These are phyloP conservation scores for Penicillium coprophilum DNA, from an alignment of 495 filamentous ascomycete species.

Conservation along the genomic window DNA sequence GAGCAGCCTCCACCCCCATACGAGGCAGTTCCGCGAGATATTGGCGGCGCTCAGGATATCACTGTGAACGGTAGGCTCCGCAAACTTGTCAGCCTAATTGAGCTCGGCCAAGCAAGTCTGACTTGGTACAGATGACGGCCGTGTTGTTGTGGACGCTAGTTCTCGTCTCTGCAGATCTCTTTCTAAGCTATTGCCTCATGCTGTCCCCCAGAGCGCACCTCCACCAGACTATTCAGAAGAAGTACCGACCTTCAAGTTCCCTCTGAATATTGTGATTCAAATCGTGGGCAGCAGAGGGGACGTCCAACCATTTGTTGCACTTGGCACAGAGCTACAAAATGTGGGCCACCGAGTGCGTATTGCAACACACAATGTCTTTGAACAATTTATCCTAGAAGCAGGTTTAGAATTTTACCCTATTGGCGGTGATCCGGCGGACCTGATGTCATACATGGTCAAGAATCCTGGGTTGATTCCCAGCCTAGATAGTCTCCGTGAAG, in stretches of 20 bases:
- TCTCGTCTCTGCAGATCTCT: not conserved
- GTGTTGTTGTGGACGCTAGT: not conserved
- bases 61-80: not conserved
- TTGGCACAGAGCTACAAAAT: constrained; percentile 41
- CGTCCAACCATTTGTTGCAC: constrained; percentile 48
- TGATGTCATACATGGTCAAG: constrained; percentile 2
- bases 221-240: not conserved
- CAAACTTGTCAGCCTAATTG: not conserved
- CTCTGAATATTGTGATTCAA: constrained; percentile 14
- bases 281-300: constrained; percentile 48
- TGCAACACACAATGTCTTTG: not conserved
- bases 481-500: not conserved
- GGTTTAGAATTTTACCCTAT: not conserved
- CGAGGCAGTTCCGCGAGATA: not conserved
- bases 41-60: not conserved
- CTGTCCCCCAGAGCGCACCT: not conserved
- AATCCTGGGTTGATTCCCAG: not conserved
- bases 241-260: not conserved
- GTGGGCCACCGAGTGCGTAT: constrained; percentile 41
- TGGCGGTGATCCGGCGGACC: not conserved
- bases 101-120: not conserved
- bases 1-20: not conserved
- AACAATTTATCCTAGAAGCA: not conserved
- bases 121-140: not conserved
- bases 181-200: not conserved